A percentile compares a stretch with the other conserved stretches of the same genome.
These are phyloP conservation scores for Selenicereus undatus DNA, from an alignment of 148 eudicot genomes.

Conservation along the genomic window DNA sequence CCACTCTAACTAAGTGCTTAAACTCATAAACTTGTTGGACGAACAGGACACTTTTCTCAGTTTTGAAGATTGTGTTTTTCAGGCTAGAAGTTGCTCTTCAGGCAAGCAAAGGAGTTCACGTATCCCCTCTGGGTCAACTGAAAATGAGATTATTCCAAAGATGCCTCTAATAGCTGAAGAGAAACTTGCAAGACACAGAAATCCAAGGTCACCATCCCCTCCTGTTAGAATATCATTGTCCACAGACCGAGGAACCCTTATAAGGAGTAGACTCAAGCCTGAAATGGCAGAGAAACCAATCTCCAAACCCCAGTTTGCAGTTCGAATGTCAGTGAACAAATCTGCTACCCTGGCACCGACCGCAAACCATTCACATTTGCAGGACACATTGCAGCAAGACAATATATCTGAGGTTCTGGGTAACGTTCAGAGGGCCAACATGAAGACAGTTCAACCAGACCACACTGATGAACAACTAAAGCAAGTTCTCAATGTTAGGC, in stretches of 20 bases:
- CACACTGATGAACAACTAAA: slow-evolving; percentile 57
- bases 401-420: slow-evolving; percentile 33
- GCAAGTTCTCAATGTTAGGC: slow-evolving; percentile 53
- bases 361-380: slow-evolving; percentile 22
- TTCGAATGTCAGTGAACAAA: slow-evolving; percentile 51
- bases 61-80: slow-evolving; percentile 16
- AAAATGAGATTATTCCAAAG: slow-evolving; percentile 52
- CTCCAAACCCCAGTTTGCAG: slow-evolving; percentile 45
- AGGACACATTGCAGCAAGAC: slow-evolving; percentile 18
- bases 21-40: neutral
- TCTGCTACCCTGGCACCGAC: slow-evolving; percentile 31
- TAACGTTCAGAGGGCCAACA: slow-evolving; percentile 33
- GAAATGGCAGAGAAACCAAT: slow-evolving; percentile 48
- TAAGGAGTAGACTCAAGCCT: slow-evolving; percentile 53
- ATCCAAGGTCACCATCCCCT: slow-evolving; percentile 74
- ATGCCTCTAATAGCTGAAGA: slow-evolving; percentile 62
- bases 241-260: slow-evolving; percentile 73
- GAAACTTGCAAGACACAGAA: slow-evolving; percentile 34
- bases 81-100: slow-evolving; percentile 77
- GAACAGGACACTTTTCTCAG: neutral
- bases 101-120: slow-evolving; percentile 70
- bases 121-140: slow-evolving; percentile 48
- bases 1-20: neutral
- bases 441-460: slow-evolving; percentile 38
- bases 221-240: slow-evolving; percentile 79